Base-by-base conservation (phyloP, 169 alveolate species). In the Eimeria zaria region DNA sequence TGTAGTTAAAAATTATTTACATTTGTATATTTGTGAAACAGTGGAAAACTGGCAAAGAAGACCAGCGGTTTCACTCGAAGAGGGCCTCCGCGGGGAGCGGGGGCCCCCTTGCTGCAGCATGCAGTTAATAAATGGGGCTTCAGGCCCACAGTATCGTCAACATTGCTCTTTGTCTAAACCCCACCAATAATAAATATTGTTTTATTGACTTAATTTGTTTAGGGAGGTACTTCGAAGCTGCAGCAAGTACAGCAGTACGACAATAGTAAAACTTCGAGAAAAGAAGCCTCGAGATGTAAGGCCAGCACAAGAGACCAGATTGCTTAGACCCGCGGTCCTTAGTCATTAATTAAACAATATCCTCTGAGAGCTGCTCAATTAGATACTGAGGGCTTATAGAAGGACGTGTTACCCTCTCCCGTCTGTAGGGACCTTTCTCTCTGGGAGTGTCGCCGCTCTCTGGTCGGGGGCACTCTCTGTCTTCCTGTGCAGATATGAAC, bases 241-340 rank as follows among this genome's bases (percentile, higher is more conserved):
- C 78, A n/a, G 22, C 27, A 67, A 36, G n/a, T 33, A 67, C 8
- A 4, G 6, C 48, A 24, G 41, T 7, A 41, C 7, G 20, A 20
- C 73, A 67, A 16, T 27, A 3, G 9, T 62, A 3, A 11, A 22
- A 2, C 71, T 24, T 24, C 27, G 48, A 48, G 16, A 22, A 20
- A 39, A 74, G 85, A 24, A 44, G 41, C 58, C 85, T 74, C 85
- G 85, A 74, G 85, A 41, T 74, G 58, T 39, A 27, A 74, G 60
- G 53, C 24, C 62, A 39, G 39, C 33, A 41, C 41, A 46, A 24
- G 85, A 30, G 22, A 27, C 41, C 7, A 27, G 53, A 41, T 24
- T 73, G 30, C 24, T 41, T 36, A 73, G 53, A 33, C 53, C n/a
- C 0, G 36, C 53, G 60, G 39, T 74, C 85, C 58, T 74, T 39